Conservation (phyloP, 148 eudicot species). For the Chenopodium quinoa region DNA sequence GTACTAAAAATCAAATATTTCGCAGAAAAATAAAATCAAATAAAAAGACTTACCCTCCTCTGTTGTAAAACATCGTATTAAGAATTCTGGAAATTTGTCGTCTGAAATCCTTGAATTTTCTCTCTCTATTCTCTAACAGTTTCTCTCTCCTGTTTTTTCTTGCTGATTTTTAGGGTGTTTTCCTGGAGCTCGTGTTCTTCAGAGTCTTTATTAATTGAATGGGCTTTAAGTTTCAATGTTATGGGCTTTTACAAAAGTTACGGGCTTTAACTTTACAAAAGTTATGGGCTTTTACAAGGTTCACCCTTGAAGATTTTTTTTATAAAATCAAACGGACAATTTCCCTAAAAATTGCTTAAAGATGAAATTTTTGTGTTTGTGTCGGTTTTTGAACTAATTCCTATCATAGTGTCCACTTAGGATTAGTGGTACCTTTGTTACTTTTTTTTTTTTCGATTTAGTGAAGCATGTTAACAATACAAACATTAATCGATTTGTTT, state of each 20-base stretch:
- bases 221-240: not conserved
- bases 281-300: not conserved
- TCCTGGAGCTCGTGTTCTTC: not conserved
- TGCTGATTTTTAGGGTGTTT: not conserved
- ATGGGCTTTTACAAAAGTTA: not conserved
- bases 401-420: too few relatives aligned
- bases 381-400: too few relatives aligned
- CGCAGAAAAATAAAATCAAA: not conserved
- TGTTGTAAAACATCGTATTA: constrained; percentile 25
- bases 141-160: not conserved
- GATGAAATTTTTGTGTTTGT: too few relatives aligned
- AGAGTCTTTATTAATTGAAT: not conserved
- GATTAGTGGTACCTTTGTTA: too few relatives aligned
- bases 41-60: constrained; percentile 29
- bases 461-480: too few relatives aligned
- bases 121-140: not conserved
- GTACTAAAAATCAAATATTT: too few relatives aligned
- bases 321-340: too few relatives aligned
- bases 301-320: too few relatives aligned
- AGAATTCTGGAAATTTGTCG: constrained; percentile 5
- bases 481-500: too few relatives aligned
- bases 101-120: constrained; percentile 10
- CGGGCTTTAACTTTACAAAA: not conserved
- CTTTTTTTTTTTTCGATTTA: too few relatives aligned
- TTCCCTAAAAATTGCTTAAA: too few relatives aligned